These are phyloP conservation scores for Sphagnum tenellum DNA, from an alignment of 225 moss, liverwort and hornwort species.

Conservation along the genomic window DNA sequence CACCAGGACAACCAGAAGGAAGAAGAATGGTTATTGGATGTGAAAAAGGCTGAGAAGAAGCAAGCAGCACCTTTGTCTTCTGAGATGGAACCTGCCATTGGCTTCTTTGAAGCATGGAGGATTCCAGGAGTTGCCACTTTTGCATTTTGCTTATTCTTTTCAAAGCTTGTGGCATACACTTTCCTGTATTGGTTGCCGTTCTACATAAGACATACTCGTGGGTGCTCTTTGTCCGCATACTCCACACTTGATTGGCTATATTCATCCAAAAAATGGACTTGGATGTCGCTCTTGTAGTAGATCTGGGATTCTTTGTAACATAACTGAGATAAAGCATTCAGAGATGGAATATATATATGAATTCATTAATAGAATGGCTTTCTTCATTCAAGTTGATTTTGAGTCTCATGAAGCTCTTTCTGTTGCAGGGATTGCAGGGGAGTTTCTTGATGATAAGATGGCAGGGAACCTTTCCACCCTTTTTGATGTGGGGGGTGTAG, in stretches of 20 bases:
- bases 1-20: slow-evolving; percentile 19
- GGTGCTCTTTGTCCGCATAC: not conserved
- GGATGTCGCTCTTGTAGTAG: no score
- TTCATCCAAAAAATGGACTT: no score
- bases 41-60: slow-evolving; percentile 9
- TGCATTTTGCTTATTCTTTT: slow-evolving; percentile 75
- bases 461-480: slow-evolving; percentile 74
- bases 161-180: slow-evolving; percentile 91
- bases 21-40: slow-evolving; percentile 6
- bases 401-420: not conserved
- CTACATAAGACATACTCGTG: slow-evolving; percentile 86
- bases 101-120: slow-evolving; percentile 77
- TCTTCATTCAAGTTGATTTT: no score
- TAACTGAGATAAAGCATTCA: no score
- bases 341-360: no score
- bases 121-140: slow-evolving; percentile 90
- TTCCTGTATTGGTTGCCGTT: slow-evolving; percentile 96
- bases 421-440: slow-evolving; percentile 57
- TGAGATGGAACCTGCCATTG: slow-evolving; percentile 46
- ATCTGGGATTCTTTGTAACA: no score
- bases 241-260: no score
- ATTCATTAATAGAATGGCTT: no score
- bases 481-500: slow-evolving; percentile 80
- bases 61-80: slow-evolving; percentile 11
- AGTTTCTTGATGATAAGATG: slow-evolving; percentile 44